Percentiles rank a stretch among this genome's conserved stretches.
These are phyloP conservation scores for Rugosomyces carneus DNA, from an alignment of 1,284 basidiomycete genomes.

Conservation along the genomic window DNA sequence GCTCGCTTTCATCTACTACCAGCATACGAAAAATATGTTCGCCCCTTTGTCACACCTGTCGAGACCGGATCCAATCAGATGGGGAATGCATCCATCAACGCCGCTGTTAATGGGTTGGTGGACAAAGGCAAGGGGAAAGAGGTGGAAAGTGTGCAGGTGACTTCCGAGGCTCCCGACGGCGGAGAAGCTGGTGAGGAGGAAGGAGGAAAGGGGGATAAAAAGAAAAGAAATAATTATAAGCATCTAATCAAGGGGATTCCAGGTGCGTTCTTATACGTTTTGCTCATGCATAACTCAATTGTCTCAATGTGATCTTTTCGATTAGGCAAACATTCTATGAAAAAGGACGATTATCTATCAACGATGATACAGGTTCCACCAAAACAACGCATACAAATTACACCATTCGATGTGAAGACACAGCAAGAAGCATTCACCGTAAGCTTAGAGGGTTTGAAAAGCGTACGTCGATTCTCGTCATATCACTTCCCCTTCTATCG, in stretches of 20 bases:
- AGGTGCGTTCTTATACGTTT: constrained; percentile 39
- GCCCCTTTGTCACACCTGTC: constrained; percentile 32
- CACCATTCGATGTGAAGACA: constrained; percentile 58
- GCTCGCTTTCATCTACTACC: constrained; percentile 58
- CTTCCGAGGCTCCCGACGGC: constrained; percentile 35
- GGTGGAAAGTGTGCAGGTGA: constrained; percentile 25
- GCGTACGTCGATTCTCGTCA: constrained; percentile 42
- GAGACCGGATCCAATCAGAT: constrained; percentile 20
- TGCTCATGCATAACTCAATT: neutral
- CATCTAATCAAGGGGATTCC: constrained; percentile 73
- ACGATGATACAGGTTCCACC: constrained; percentile 62
- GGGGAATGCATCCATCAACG: constrained; percentile 19
- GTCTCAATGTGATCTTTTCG: constrained; percentile 9
- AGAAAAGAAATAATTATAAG: constrained; percentile 72
- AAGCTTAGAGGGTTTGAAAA: constrained; percentile 67
- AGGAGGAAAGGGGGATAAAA: constrained; percentile 62
- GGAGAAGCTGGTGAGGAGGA: constrained; percentile 54
- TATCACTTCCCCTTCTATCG: neutral
- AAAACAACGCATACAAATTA: constrained; percentile 62
- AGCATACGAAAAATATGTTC: constrained; percentile 73
- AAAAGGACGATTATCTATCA: constrained; percentile 70
- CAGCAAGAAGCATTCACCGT: constrained; percentile 69
- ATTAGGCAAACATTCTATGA: constrained; percentile 73
- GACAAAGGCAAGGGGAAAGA: constrained; percentile 67
- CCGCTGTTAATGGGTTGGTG: constrained; percentile 17